phyloP scores from a whole-genome alignment of 108 stramenopile species.

The Poteriospumella lacustris region DNA sequence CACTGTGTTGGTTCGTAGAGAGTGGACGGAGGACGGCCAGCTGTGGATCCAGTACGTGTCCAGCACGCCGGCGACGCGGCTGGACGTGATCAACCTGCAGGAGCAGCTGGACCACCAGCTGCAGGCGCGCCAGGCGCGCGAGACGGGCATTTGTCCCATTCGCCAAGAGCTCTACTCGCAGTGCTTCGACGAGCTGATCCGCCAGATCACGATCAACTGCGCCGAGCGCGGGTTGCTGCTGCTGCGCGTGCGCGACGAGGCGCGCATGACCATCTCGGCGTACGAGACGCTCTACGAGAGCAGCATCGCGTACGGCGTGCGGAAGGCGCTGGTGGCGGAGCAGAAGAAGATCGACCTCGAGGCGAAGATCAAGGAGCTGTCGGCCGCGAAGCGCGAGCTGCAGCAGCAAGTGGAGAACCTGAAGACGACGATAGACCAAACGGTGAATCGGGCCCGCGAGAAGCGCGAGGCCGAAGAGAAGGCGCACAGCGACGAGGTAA shows the following conservation, averaged over 20 bases:
- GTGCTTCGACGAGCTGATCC: conserved; percentile 64
- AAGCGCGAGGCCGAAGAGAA: conserved; percentile 19
- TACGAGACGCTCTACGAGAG: conserved; percentile 66
- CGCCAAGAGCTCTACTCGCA: conserved; percentile 65
- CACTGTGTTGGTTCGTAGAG: conserved; percentile 35
- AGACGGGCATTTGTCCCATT: conserved; percentile 66
- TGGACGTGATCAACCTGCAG: conserved; percentile 64
- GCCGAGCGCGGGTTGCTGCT: conserved; percentile 60
- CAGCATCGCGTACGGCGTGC: conserved; percentile 65
- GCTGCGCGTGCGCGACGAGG: conserved; percentile 62
- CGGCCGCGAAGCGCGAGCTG: conserved; percentile 52
- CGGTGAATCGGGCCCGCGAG: background rate
- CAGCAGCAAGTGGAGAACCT: conserved; percentile 50
- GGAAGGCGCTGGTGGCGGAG: conserved; percentile 65
- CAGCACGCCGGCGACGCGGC: conserved; percentile 58
- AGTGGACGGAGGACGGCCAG: conserved; percentile 65
- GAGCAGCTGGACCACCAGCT: conserved; percentile 59
- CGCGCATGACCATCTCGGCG: conserved; percentile 63
- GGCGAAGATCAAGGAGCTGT: conserved; percentile 47
- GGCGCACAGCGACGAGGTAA: conserved; percentile 39
- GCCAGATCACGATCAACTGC: conserved; percentile 66
- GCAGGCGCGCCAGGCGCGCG: conserved; percentile 63
- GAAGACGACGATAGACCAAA: conserved; percentile 3
- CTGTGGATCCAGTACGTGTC: conserved; percentile 67
- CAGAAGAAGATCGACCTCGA: conserved; percentile 57